Evolutionary conservation across 2,329 filamentous ascomycete species (phyloP), one percentile per base, ranked within the genome.

Genomic region (Sphaerulina vaccinii): DNA sequence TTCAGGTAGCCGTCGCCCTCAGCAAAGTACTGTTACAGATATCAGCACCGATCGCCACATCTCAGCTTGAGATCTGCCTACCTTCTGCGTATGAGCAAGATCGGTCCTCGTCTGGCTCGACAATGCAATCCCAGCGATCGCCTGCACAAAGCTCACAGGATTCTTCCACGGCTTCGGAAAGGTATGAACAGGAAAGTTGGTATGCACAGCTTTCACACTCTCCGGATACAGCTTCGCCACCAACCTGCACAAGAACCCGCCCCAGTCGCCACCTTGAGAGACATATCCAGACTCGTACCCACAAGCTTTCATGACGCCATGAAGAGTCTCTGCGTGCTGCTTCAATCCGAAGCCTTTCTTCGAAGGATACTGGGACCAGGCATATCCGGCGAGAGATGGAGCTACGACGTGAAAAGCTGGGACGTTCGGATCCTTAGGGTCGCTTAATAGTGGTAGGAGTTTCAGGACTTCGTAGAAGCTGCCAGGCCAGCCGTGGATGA

Each of bases 401-500:
- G 72, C 73, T 2, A 80, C 70, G 27, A 79, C 66, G 56, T 79
- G 73, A 61, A 76, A 79, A 3, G 74, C 68, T 4, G 45, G 45
- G 13, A 21, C 18, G 6, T 49, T 22, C 11, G 37, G 45, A 3
- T 65, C 62, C 6, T 69, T 66, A 4, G 64, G 58, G 11, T 61
- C 62, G 11, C 62, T 56, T n/a, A 82, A 66, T 2, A 75, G 59
- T 2, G 70, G 66, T 0, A 90, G 71, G 35, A 88, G 70, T 62
- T 86, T 87, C 22, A 72, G 68, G 1, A 82, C 82, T 67, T 89
- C 85, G 38, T 85, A 65, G 62, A 86, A 88, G 56, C 79, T 84
- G 1, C 86, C 86, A 0, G 86, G 86, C 65, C 77, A 87, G 11
- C 84, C 84, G 63, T 88, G 85, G n/a, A 76, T 73, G 64, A 88